A percentile compares a stretch with the other conserved stretches of the same genome.
These are phyloP conservation scores for Pachysandra terminalis DNA, from an alignment of 164 flowering plant genomes.

Conservation along the genomic window DNA sequence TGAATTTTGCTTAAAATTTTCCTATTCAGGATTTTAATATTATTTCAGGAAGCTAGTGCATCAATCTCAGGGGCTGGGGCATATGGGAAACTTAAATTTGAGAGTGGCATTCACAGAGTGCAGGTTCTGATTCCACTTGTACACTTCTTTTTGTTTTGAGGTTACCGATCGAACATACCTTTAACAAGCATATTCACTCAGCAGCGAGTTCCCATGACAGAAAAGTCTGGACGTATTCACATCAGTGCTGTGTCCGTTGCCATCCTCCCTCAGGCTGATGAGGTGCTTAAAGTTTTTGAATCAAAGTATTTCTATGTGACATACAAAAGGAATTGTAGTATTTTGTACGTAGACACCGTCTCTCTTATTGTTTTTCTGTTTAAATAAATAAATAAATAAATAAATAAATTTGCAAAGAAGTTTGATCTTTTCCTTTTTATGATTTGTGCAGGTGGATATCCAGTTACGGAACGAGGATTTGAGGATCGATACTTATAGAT, in stretches of 20 bases:
- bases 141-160: not conserved
- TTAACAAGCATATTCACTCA: slow-evolving; percentile 4
- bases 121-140: slow-evolving; percentile 45
- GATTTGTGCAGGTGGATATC: slow-evolving; percentile 78
- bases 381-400: no score
- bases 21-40: not conserved
- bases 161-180: not conserved
- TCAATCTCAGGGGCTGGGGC: slow-evolving; percentile 78
- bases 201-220: slow-evolving; percentile 96
- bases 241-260: slow-evolving; percentile 99
- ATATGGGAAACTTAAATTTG: slow-evolving; percentile 91
- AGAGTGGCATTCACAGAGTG: slow-evolving; percentile 98
- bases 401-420: no score
- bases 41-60: slow-evolving; percentile 86
- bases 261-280: slow-evolving; percentile 95
- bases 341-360: not conserved
- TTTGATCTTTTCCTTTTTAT: not conserved
- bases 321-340: no score
- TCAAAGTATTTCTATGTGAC: no score
- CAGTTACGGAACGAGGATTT: slow-evolving; percentile 84
- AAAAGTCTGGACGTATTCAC: slow-evolving; percentile 93
- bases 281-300: slow-evolving; percentile 38
- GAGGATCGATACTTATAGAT: slow-evolving; percentile 88
- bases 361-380: no score
- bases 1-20: no score